These are phyloP conservation scores for Colletotrichum eleusines DNA, from an alignment of 2,329 filamentous ascomycete species.

Conservation along the genomic window DNA sequence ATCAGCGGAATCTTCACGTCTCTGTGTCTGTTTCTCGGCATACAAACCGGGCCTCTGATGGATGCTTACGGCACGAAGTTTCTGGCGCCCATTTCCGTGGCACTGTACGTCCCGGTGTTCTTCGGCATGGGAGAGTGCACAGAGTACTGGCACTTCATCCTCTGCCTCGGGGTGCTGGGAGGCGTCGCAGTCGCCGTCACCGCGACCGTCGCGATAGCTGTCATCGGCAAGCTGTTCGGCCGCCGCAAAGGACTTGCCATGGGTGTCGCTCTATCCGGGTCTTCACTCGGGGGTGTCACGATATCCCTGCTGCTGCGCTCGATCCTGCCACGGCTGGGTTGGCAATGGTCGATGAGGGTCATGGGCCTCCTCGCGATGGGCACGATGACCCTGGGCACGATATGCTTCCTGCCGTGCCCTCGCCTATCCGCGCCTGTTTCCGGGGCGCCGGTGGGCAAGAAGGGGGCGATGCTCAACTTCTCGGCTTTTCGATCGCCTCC, in stretches of 20 bases:
- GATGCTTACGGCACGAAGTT: constrained; percentile 59
- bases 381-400: constrained; percentile 45
- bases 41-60: constrained; percentile 62
- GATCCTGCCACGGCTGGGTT: constrained; percentile 48
- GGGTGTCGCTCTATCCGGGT: constrained; percentile 45
- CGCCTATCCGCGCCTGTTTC: constrained; percentile 38
- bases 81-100: constrained; percentile 53
- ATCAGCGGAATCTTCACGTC: constrained; percentile 61
- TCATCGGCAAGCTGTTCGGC: constrained; percentile 49
- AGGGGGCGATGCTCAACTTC: constrained; percentile 50
- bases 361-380: constrained; percentile 48
- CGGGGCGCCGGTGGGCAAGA: constrained; percentile 9
- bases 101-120: constrained; percentile 54
- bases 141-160: constrained; percentile 62
- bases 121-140: constrained; percentile 60
- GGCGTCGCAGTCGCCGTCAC: constrained; percentile 56
- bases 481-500: constrained; percentile 55
- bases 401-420: constrained; percentile 52
- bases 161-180: constrained; percentile 57
- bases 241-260: constrained; percentile 45
- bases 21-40: constrained; percentile 57
- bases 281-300: constrained; percentile 48
- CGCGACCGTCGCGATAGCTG: constrained; percentile 51
- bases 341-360: constrained; percentile 51
- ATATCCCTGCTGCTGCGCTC: constrained; percentile 51